A percentile compares a stretch with the other conserved stretches of the same genome.
phyloP scores from a whole-genome alignment of 208 protist species.

The Wallacemonas sp. region DNA sequence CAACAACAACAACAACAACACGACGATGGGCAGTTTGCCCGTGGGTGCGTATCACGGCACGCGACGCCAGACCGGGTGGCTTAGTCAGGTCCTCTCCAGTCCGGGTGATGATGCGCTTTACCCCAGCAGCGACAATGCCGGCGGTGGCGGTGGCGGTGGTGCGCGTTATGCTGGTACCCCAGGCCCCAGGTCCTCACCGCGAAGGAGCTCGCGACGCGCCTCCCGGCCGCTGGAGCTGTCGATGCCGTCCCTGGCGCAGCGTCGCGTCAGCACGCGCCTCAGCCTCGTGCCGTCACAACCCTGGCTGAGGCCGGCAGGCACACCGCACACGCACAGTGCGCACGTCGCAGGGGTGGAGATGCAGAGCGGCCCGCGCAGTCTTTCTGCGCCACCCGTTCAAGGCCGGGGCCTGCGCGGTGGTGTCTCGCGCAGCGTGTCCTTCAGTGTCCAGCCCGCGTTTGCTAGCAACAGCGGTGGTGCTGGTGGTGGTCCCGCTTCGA shows the following conservation, averaged over 20 bases:
- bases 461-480: not conserved
- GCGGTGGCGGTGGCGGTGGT: no score
- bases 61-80: constrained; percentile 1
- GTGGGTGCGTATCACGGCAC: no score
- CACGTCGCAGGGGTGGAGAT: no score
- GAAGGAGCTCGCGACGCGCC: not conserved
- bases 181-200: not conserved
- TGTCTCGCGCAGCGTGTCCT: not conserved
- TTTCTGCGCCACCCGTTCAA: no score
- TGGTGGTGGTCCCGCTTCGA: no score
- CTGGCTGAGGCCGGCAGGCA: not conserved
- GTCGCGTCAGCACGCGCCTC: constrained; percentile 5
- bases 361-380: no score
- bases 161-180: no score
- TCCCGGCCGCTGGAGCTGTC: not conserved
- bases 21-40: no score
- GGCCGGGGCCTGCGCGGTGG: no score
- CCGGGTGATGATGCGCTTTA: not conserved
- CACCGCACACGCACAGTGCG: not conserved
- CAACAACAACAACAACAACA: no score
- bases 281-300: constrained; percentile 7
- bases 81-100: not conserved
- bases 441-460: not conserved
- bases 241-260: constrained; percentile 11
- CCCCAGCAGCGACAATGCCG: no score